phyloP scores from a whole-genome alignment of 768 basidiomycete genomes.

The Calvatia gigantea region DNA sequence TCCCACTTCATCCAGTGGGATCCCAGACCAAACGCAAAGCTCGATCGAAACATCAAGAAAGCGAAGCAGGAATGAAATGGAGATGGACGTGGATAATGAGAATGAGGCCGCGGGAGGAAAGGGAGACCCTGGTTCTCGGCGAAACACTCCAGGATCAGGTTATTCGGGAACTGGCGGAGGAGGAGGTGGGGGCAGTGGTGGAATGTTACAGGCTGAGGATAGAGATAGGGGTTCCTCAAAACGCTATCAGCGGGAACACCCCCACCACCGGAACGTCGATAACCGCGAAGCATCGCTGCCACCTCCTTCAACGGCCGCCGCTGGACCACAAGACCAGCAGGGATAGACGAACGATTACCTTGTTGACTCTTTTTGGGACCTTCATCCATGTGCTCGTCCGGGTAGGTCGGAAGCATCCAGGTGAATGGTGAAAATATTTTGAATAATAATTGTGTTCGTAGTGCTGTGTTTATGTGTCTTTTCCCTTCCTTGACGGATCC shows the following conservation, averaged over 20 bases:
- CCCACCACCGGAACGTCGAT: conserved; percentile 31
- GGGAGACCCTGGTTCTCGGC: not conserved
- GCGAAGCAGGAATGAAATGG: conserved; percentile 57
- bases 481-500: not conserved
- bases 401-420: not conserved
- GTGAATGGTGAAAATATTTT: not conserved
- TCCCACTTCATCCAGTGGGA: conserved; percentile 17
- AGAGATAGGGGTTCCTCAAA: conserved; percentile 35
- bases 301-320: not conserved
- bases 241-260: conserved; percentile 53
- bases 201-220: conserved; percentile 31
- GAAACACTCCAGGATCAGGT: conserved; percentile 3
- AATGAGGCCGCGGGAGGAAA: conserved; percentile 35
- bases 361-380: conserved; percentile 19
- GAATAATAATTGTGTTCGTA: not conserved
- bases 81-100: conserved; percentile 48
- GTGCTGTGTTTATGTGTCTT: not conserved
- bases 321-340: conserved; percentile 3
- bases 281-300: conserved; percentile 26
- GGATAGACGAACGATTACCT: conserved; percentile 32
- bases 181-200: conserved; percentile 24
- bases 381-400: not conserved
- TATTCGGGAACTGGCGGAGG: conserved; percentile 21
- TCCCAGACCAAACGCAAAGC: conserved; percentile 35
- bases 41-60: conserved; percentile 46